phyloP scores from a whole-genome alignment of 2,329 filamentous ascomycete genomes.

The Lachnellula suecica region DNA sequence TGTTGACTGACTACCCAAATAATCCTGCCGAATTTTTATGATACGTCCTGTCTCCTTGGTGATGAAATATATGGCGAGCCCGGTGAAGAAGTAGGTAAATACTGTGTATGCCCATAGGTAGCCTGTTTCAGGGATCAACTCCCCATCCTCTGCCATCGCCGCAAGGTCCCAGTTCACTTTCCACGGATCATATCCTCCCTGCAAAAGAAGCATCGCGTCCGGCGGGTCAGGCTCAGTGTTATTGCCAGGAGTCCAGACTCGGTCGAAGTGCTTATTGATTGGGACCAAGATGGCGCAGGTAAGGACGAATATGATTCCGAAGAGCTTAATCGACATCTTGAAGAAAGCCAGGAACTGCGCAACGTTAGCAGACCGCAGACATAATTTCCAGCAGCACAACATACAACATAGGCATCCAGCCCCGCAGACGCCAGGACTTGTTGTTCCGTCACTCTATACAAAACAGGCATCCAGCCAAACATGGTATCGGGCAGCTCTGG shows the following conservation, averaged over 20 bases:
- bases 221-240: constrained; percentile 31
- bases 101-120: constrained; percentile 91
- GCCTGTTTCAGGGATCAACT: constrained; percentile 18
- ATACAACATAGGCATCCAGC: constrained; percentile 87
- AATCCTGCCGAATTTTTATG: constrained; percentile 83
- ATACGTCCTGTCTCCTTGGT: constrained; percentile 81
- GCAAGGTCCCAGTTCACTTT: constrained; percentile 5
- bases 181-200: too few species aligned
- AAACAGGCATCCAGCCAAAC: constrained; percentile 87
- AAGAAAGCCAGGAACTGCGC: constrained; percentile 84
- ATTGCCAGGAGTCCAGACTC: constrained; percentile 24
- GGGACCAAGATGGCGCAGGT: constrained; percentile 79
- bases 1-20: constrained; percentile 91
- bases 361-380: constrained; percentile 10
- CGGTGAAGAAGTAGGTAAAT: constrained; percentile 94
- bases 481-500: constrained; percentile 81
- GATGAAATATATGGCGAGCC: constrained; percentile 78
- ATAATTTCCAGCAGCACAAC: constrained; percentile 23
- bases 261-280: constrained; percentile 70
- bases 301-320: constrained; percentile 78
- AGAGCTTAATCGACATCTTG: constrained; percentile 87
- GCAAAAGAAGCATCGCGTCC: background rate
- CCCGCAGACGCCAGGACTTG: constrained; percentile 88
- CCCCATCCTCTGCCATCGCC: constrained; percentile 8
- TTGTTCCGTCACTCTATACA: constrained; percentile 84